A percentile compares a stretch with the other conserved stretches of the same genome.
phyloP scores from a whole-genome alignment of 345 rosid species.

The Punica granatum region DNA sequence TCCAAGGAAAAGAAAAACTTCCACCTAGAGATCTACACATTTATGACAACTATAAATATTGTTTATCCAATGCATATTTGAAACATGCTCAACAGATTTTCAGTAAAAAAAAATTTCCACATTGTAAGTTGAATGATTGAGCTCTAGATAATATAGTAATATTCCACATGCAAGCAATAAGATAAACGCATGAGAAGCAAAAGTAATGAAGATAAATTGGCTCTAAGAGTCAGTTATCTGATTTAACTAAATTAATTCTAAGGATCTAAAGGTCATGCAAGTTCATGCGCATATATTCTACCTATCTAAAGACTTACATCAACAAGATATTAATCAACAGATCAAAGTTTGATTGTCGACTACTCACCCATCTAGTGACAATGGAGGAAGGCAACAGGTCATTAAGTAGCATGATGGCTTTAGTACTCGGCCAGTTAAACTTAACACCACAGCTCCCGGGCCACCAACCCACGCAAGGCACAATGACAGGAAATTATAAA shows the following conservation, averaged over 20 bases:
- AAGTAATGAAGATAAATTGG: neutral
- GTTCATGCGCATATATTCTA: neutral
- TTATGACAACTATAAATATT: neutral
- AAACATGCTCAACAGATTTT: neutral
- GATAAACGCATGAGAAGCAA: neutral
- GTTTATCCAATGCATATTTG: neutral
- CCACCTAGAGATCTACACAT: neutral
- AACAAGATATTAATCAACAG: neutral
- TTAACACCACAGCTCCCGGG: conserved; percentile 88
- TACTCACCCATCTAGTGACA: conserved; percentile 87
- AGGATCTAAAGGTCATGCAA: neutral
- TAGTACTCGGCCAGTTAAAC: conserved; percentile 75
- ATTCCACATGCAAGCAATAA: neutral
- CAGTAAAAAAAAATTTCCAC: too few species aligned
- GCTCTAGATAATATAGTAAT: neutral
- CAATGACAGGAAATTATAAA: conserved; percentile 79
- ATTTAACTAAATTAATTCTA: neutral
- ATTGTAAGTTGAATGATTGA: neutral
- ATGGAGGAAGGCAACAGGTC: conserved; percentile 90
- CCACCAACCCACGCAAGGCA: conserved; percentile 99
- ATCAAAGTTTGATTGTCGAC: neutral
- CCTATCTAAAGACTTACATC: neutral
- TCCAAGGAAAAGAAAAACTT: neutral
- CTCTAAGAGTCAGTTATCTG: neutral
- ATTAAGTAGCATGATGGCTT: conserved; percentile 79